Evolutionary conservation across 371 early-diverging fungal species (phyloP).

Genomic region (Apophysomyces elegans): DNA sequence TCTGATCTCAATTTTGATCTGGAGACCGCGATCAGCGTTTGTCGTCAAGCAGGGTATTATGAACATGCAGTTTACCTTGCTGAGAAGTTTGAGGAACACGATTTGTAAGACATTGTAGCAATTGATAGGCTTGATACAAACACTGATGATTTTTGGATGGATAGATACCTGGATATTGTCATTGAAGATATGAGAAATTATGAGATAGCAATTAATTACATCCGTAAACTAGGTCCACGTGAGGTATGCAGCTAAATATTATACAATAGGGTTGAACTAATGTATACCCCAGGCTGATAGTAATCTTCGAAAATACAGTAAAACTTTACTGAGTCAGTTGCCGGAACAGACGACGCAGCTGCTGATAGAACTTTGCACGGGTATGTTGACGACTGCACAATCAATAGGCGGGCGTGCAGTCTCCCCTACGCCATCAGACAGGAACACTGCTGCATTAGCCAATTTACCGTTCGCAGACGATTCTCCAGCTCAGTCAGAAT

Average conservation of each 20-base stretch:
- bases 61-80: constrained; percentile 90
- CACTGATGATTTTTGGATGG: not conserved
- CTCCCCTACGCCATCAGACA: constrained; percentile 39
- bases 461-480: constrained; percentile 48
- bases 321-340: constrained; percentile 70
- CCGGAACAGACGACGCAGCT: constrained; percentile 83
- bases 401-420: constrained; percentile 17
- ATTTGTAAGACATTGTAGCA: constrained; percentile 55
- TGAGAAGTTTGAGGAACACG: constrained; percentile 79
- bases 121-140: not conserved
- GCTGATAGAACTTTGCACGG: constrained; percentile 76
- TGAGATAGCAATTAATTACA: constrained; percentile 70
- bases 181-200: constrained; percentile 90
- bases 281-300: constrained; percentile 46
- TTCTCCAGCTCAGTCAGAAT: constrained; percentile 17
- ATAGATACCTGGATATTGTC: constrained; percentile 60
- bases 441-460: constrained; percentile 28
- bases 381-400: constrained; percentile 31
- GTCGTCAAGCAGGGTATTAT: constrained; percentile 88
- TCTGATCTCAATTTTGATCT: constrained; percentile 83
- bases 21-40: constrained; percentile 92
- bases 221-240: constrained; percentile 58
- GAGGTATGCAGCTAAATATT: constrained; percentile 39
- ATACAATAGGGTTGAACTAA: not conserved
- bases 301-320: constrained; percentile 78